Percentiles rank a stretch among this genome's conserved stretches.
Evolutionary conservation across 2,329 filamentous ascomycete genomes (phyloP).

Genomic region (Neonectria punicea): DNA sequence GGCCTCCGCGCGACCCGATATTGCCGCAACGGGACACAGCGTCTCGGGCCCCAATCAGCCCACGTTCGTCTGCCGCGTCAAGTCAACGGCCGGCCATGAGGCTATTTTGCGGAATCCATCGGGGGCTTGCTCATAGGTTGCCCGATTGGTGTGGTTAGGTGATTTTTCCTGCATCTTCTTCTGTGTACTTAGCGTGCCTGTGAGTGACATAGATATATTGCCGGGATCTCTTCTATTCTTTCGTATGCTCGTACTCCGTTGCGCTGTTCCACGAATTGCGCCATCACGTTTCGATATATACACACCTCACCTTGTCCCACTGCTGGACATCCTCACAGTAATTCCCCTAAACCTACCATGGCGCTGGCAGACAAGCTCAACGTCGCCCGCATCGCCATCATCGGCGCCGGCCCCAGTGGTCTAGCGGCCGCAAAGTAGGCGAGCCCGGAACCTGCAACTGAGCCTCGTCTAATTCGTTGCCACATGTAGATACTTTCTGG

Average conservation of each 20-base stretch:
- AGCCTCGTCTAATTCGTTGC: not conserved
- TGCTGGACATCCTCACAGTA: not conserved
- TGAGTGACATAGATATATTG: not conserved
- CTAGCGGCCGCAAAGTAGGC: conserved; percentile 64
- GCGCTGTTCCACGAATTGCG: conserved; percentile 1
- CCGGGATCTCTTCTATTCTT: not conserved
- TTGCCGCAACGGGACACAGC: conserved; percentile 33
- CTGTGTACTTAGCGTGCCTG: conserved; percentile 4
- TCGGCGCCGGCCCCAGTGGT: conserved; percentile 79
- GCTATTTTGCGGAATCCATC: conserved; percentile 40
- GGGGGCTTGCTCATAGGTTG: conserved; percentile 4
- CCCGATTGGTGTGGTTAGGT: not conserved
- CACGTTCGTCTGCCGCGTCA: conserved; percentile 22
- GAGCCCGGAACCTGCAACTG: not conserved
- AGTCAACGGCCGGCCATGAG: conserved; percentile 29
- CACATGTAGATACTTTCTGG: conserved; percentile 69
- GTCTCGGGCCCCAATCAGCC: conserved; percentile 26
- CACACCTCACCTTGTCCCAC: not conserved
- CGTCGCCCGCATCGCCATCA: conserved; percentile 68
- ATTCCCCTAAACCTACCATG: conserved; percentile 21
- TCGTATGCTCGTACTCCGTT: not conserved
- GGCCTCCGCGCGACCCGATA: conserved; percentile 36
- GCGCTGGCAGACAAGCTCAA: conserved; percentile 38
- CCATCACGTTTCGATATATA: not conserved
- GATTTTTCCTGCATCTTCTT: not conserved